Conservation (phyloP, 1,284 basidiomycete species). For the Malassezia dermatis region DNA sequence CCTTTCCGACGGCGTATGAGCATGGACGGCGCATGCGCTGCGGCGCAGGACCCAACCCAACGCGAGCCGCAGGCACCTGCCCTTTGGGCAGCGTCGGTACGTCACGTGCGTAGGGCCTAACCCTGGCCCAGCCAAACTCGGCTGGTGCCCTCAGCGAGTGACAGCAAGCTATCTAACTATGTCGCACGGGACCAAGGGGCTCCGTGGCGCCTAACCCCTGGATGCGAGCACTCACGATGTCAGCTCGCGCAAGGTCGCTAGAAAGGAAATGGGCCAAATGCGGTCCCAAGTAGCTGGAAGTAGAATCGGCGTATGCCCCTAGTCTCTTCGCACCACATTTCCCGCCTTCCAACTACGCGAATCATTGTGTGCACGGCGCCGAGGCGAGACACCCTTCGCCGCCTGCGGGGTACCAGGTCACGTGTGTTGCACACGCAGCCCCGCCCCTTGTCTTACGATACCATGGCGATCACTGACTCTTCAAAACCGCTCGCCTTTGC, state of each 20-base stretch:
- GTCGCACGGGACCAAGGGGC: no score
- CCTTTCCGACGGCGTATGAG: not conserved
- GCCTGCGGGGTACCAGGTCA: not conserved
- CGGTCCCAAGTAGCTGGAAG: no score
- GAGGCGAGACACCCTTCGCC: not conserved
- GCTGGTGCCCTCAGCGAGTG: not conserved
- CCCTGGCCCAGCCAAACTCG: no score
- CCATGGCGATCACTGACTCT: constrained; percentile 3
- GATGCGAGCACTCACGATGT: no score
- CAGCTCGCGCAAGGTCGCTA: no score
- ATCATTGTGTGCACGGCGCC: not conserved
- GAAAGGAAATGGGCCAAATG: no score
- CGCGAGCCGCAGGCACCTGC: not conserved
- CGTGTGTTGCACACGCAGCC: not conserved
- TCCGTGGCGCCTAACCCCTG: no score
- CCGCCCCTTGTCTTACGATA: not conserved
- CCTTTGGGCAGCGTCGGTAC: not conserved
- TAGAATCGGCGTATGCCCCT: no score
- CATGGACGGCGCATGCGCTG: not conserved
- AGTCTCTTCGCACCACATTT: no score
- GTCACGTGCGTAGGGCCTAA: not conserved
- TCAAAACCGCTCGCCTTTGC: constrained; percentile 31
- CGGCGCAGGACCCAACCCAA: not conserved
- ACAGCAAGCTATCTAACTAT: no score
- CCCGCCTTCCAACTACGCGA: no score